A percentile compares a stretch with the other conserved stretches of the same genome.
phyloP scores from a whole-genome alignment of 2,329 filamentous ascomycete genomes.

The Fusarium chaquense region DNA sequence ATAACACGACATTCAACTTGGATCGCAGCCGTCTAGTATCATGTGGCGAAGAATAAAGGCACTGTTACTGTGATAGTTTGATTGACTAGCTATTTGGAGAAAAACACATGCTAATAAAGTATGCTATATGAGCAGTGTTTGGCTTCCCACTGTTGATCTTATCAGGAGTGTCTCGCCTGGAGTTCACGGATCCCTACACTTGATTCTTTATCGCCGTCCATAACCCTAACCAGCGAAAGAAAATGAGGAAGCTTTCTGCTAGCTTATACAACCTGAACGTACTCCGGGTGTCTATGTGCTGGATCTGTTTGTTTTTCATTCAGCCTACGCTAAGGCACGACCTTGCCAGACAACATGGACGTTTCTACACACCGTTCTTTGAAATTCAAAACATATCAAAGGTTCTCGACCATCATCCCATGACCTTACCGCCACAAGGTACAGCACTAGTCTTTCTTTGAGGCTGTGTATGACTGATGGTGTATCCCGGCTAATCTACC shows the following conservation, averaged over 20 bases:
- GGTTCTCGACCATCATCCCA: neutral
- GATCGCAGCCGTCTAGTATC: conserved; percentile 2
- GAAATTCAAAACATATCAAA: conserved; percentile 8
- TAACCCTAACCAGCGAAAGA: neutral
- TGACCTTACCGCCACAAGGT: neutral
- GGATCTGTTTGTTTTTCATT: neutral
- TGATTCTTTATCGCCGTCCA: neutral
- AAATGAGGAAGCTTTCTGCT: neutral
- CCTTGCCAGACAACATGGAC: neutral
- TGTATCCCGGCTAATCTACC: conserved; percentile 18
- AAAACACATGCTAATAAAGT: neutral
- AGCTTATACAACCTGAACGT: too few species aligned
- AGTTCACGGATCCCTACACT: neutral
- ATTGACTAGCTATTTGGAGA: neutral
- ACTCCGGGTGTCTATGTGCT: neutral
- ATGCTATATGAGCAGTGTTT: neutral
- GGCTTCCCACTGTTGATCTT: neutral
- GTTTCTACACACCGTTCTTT: neutral
- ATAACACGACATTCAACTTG: neutral
- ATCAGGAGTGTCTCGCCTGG: neutral
- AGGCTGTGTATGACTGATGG: conserved; percentile 9
- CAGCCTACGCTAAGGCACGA: neutral
- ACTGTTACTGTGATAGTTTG: too few species aligned
- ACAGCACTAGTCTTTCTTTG: neutral
- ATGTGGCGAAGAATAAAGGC: conserved; percentile 1